Base-by-base conservation (phyloP, 2,329 filamentous ascomycete genomes). In the Colletotrichum simmondsii region DNA sequence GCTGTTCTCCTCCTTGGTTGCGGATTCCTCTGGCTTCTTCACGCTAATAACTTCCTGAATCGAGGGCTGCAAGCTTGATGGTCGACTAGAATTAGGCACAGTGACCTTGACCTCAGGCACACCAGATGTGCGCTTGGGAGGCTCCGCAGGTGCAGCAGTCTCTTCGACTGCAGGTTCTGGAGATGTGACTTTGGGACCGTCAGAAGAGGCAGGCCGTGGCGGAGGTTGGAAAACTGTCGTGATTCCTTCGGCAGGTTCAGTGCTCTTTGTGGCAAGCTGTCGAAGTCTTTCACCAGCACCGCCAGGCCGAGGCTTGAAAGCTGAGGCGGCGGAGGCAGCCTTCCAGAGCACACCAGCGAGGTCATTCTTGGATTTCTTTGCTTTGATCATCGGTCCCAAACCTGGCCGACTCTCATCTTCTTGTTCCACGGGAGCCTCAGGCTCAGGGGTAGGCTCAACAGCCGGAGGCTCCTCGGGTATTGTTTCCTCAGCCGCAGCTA, bases 311-410 rank as follows among this genome's bases (percentile, higher is more conserved):
- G 96, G 96, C 79, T 96, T 97, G 84, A 98, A 98, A 10, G 84
- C 83, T 14, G 78, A 79, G 1, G 88, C 88, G 28, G 93, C 91
- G 68, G 88, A 91, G 0, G 94, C 95, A 28, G 95, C 95, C 81
- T 95, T 97, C 83, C 94, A 93, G 74, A 98, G 90, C 6, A 90
- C 88, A 46, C 90, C 92, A 24, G 94, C 94, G 77, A 97, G 87
- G 69, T 97, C 92, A n/a, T 87, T 88, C 74, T 89, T 91, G 1
- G 91, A 92, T 74, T 89, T 90, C 79, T 94, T 94, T 75, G 92
- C 91, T 82, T 94, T 96, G 77, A 98, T 93, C 95, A 98, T 98
- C 2, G 95, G 94, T 0, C 95, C 95, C 7, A 97, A 87, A 1
- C 95, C 95, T 22, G 95, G 94, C n/a, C 94, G 84, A 7, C 74